These are phyloP conservation scores for Trichoderma gamsii DNA, from an alignment of 495 filamentous ascomycete species.

Conservation along the genomic window DNA sequence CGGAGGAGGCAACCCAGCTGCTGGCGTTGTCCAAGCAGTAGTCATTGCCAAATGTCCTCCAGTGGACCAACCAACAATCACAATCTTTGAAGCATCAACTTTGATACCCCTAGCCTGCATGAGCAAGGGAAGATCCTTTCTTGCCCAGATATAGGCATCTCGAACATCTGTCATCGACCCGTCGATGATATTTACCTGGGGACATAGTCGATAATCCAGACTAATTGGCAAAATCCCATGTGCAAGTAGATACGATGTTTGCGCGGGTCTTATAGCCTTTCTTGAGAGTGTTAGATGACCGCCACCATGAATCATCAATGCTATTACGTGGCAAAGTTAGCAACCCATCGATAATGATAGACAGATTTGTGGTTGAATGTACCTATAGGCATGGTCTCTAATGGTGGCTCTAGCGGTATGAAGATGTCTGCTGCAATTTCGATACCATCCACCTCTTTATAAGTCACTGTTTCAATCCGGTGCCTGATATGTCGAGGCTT, in stretches of 20 bases:
- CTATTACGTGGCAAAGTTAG: constrained; percentile 23
- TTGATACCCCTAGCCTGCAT: constrained; percentile 22
- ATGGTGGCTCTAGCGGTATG: constrained; percentile 23
- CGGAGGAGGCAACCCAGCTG: constrained; percentile 34
- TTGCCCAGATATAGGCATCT: constrained; percentile 43
- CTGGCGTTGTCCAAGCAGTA: constrained; percentile 33
- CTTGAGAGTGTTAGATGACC: constrained; percentile 44
- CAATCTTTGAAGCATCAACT: constrained; percentile 36
- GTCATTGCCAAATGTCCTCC: constrained; percentile 51
- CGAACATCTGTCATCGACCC: constrained; percentile 47
- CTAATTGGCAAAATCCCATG: constrained; percentile 47
- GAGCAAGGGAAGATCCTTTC: constrained; percentile 33
- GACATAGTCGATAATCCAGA: constrained; percentile 52
- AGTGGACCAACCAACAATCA: constrained; percentile 51
- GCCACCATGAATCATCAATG: constrained; percentile 54
- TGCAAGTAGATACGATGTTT: constrained; percentile 34
- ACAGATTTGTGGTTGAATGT: not conserved
- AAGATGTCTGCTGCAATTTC: constrained; percentile 21
- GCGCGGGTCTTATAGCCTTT: constrained; percentile 38
- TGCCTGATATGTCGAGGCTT: constrained; percentile 8
- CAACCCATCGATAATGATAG: not conserved
- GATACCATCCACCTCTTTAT: constrained; percentile 7
- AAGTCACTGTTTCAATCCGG: constrained; percentile 16
- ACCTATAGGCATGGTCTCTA: constrained; percentile 10
- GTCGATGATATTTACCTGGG: constrained; percentile 42